Evolutionary conservation across 768 basidiomycete genomes (phyloP).

Genomic region (Asterophora parasitica): DNA sequence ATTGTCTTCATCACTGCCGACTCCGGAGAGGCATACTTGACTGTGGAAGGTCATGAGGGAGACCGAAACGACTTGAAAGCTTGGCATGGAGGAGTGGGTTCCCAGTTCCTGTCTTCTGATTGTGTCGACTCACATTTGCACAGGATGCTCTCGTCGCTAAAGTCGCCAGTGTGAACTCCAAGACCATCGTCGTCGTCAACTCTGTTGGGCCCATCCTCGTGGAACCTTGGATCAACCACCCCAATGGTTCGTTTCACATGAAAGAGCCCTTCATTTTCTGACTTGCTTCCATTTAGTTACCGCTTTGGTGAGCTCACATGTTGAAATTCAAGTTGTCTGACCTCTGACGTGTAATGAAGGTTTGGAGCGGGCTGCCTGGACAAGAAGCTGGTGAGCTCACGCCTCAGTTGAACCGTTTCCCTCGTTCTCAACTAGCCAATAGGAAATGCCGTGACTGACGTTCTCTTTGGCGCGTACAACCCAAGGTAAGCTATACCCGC

Average conservation of each 20-base stretch:
- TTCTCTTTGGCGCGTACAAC: conserved; percentile 66
- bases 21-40: conserved; percentile 82
- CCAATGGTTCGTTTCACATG: conserved; percentile 28
- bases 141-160: conserved; percentile 59
- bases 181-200: conserved; percentile 69
- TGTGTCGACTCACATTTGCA: too few species aligned
- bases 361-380: conserved; percentile 62
- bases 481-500: conserved; percentile 29
- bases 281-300: too few species aligned
- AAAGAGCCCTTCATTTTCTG: too few species aligned
- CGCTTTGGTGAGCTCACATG: too few species aligned
- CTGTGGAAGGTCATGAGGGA: conserved; percentile 73
- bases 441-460: conserved; percentile 59
- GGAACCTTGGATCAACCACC: conserved; percentile 48
- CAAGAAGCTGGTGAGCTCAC: conserved; percentile 46
- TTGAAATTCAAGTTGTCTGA: too few species aligned
- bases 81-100: conserved; percentile 53
- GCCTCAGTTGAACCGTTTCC: too few species aligned
- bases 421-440: too few species aligned
- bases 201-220: conserved; percentile 55
- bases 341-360: conserved; percentile 7
- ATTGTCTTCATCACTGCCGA: conserved; percentile 81
- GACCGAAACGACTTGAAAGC: conserved; percentile 69
- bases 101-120: too few species aligned
- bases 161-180: conserved; percentile 61